These are phyloP conservation scores for Phalaenopsis equestris DNA, from an alignment of 106 monocot species.

Conservation along the genomic window DNA sequence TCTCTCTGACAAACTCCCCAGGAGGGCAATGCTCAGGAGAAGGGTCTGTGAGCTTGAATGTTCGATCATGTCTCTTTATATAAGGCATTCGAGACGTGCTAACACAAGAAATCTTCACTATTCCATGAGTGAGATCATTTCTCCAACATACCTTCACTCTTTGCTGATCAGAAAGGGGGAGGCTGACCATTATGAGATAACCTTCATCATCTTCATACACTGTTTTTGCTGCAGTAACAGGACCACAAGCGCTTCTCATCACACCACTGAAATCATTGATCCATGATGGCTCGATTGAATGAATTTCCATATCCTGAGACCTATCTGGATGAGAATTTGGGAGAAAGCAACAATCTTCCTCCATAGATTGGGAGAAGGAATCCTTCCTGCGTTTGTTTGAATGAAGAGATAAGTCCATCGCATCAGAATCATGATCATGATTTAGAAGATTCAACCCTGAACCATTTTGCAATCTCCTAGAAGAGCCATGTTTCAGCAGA, in stretches of 20 bases:
- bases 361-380: constrained; percentile 16
- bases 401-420: constrained; percentile 14
- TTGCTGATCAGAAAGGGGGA: constrained; percentile 34
- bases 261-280: constrained; percentile 34
- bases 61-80: constrained; percentile 33
- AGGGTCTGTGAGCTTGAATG: constrained; percentile 31
- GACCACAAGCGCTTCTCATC: constrained; percentile 28
- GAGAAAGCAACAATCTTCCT: constrained; percentile 20
- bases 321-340: constrained; percentile 15
- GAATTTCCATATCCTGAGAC: constrained; percentile 19
- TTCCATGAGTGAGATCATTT: constrained; percentile 34
- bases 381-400: constrained; percentile 27
- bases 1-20: constrained; percentile 34
- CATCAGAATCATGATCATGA: constrained; percentile 13
- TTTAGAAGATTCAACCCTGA: constrained; percentile 25
- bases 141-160: constrained; percentile 43
- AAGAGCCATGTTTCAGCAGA: constrained; percentile 16
- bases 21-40: constrained; percentile 39
- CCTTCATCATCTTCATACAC: constrained; percentile 41
- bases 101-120: constrained; percentile 28
- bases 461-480: constrained; percentile 30
- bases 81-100: constrained; percentile 25
- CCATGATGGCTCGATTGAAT: constrained; percentile 27
- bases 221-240: constrained; percentile 39
- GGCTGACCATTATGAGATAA: constrained; percentile 39